Conservation (phyloP, 768 basidiomycete species). For the Termitomyces sp. region DNA sequence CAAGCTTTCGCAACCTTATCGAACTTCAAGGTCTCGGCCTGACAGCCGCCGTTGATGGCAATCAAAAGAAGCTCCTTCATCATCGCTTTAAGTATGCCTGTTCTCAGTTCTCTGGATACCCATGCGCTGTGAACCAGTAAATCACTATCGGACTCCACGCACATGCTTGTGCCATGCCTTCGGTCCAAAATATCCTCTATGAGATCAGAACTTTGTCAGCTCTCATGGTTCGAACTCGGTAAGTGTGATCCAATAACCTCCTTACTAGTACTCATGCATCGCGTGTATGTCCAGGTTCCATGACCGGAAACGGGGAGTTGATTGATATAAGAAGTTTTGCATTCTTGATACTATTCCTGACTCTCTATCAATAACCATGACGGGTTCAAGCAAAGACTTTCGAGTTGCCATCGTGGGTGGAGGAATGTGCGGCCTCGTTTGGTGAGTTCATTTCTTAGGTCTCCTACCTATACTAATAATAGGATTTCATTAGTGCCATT, state of each 20-base stretch:
- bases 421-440: conserved; percentile 51
- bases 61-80: too few species aligned
- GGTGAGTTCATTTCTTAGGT: conserved; percentile 20
- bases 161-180: not conserved
- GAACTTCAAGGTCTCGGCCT: too few species aligned
- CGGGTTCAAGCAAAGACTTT: conserved; percentile 20
- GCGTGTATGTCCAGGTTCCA: too few species aligned
- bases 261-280: too few species aligned
- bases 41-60: too few species aligned
- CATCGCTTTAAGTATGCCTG: too few species aligned
- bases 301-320: not conserved
- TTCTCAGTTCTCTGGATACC: too few species aligned
- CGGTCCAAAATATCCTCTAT: not conserved
- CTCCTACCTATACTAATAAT: not conserved
- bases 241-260: not conserved
- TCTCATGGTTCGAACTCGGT: not conserved
- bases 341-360: not conserved
- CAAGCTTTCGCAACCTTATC: too few species aligned
- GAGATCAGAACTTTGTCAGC: not conserved
- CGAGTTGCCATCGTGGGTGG: conserved; percentile 41
- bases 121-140: too few species aligned
- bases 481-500: conserved; percentile 31
- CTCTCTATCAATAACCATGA: conserved; percentile 3
- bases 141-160: too few species aligned
- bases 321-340: not conserved